Evolutionary conservation across 2,329 filamentous ascomycete genomes (phyloP).

Genomic region (Penicillium sp.): DNA sequence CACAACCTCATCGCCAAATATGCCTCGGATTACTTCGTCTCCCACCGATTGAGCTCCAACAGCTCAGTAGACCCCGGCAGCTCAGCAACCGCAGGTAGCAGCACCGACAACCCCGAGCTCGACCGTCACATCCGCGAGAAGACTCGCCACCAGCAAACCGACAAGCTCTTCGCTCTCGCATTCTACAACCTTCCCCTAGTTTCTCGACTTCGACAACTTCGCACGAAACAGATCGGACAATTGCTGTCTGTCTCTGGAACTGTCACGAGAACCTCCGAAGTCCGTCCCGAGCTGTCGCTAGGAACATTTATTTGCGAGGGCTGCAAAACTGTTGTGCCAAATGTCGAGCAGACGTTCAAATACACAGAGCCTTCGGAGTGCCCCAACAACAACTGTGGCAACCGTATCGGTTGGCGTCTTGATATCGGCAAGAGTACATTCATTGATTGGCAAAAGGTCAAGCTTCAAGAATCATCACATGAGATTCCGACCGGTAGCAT

Average conservation of each 20-base stretch:
- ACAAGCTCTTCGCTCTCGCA: slow-evolving; percentile 90
- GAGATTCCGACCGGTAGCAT: slow-evolving; percentile 98
- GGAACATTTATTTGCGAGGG: slow-evolving; percentile 90
- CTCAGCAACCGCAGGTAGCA: slow-evolving; percentile 60
- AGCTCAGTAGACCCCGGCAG: slow-evolving; percentile 68
- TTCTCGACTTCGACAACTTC: slow-evolving; percentile 79
- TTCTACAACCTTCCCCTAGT: slow-evolving; percentile 92
- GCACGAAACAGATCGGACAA: slow-evolving; percentile 87
- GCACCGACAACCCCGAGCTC: slow-evolving; percentile 58
- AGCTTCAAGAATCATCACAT: slow-evolving; percentile 96
- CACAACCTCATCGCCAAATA: slow-evolving; percentile 94
- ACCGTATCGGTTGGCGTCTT: slow-evolving; percentile 91
- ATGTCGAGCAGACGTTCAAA: slow-evolving; percentile 95
- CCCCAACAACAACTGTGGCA: slow-evolving; percentile 82
- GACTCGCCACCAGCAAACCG: slow-evolving; percentile 90
- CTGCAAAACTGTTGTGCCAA: slow-evolving; percentile 80
- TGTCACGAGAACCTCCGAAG: slow-evolving; percentile 94
- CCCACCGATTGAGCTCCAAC: slow-evolving; percentile 81
- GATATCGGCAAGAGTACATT: slow-evolving; percentile 97
- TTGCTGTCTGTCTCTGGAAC: slow-evolving; percentile 95
- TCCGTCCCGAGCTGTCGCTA: slow-evolving; percentile 86
- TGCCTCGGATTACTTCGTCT: slow-evolving; percentile 89
- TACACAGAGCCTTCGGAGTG: slow-evolving; percentile 97
- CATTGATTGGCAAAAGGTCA: slow-evolving; percentile 98
- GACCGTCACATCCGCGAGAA: slow-evolving; percentile 62